Evolutionary conservation across 148 eudicot species (phyloP).

Genomic region (Polygonum maritimum): DNA sequence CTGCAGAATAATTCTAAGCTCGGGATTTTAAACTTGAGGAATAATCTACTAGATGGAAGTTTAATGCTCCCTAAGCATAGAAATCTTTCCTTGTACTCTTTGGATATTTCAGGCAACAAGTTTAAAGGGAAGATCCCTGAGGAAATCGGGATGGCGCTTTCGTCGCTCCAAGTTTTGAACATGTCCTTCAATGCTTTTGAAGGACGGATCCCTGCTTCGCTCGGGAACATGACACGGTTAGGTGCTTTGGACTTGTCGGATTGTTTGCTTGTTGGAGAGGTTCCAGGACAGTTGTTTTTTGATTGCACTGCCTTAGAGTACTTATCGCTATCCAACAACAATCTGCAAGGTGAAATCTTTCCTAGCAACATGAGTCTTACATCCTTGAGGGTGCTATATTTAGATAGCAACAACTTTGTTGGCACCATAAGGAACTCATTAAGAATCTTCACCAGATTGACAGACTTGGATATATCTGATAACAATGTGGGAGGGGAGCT

Average conservation of each 20-base stretch:
- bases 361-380: neutral
- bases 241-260: neutral
- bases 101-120: neutral
- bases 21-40: neutral
- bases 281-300: neutral
- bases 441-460: neutral
- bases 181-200: neutral
- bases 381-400: neutral
- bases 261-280: neutral
- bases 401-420: neutral
- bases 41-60: neutral
- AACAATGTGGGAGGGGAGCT: neutral
- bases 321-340: neutral
- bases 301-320: neutral
- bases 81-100: neutral
- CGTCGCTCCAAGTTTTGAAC: neutral
- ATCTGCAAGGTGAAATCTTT: neutral
- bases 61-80: neutral
- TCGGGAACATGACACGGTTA: neutral
- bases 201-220: neutral
- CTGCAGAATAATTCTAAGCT: conserved; percentile 12
- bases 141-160: neutral
- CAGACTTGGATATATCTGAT: neutral
- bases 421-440: neutral
- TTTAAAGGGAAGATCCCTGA: conserved; percentile 14